Percentiles rank a stretch among this genome's conserved stretches.
Conservation (phyloP, 768 basidiomycete genomes). For the Holtermanniella nyarrowii region DNA sequence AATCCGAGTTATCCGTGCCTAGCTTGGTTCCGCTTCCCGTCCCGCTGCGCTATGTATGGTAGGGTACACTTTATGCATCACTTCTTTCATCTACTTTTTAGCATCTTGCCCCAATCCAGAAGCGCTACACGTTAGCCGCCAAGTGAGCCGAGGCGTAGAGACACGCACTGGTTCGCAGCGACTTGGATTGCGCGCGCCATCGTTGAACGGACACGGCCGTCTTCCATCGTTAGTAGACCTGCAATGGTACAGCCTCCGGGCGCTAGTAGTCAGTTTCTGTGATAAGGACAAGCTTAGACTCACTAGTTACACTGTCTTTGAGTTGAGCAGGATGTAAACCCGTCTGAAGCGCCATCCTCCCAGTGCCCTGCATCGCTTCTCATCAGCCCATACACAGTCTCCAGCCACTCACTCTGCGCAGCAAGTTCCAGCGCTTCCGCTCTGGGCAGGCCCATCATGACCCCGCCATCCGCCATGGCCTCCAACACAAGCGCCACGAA, state of each 20-base stretch:
- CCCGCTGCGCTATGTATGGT: no score
- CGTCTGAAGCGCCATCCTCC: conserved; percentile 82
- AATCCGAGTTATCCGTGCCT: background rate
- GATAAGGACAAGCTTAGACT: conserved; percentile 28
- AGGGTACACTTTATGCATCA: no score
- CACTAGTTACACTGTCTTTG: conserved; percentile 95
- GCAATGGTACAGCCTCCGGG: conserved; percentile 93
- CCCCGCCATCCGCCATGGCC: conserved; percentile 97
- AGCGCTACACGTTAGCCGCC: conserved; percentile 15
- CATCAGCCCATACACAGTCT: background rate
- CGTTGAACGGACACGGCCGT: conserved; percentile 82
- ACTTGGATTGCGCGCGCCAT: conserved; percentile 91
- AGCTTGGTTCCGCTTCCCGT: no score
- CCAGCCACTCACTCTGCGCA: conserved; percentile 64
- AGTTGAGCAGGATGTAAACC: conserved; percentile 91
- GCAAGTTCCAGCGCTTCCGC: conserved; percentile 89
- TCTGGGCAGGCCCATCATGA: conserved; percentile 98
- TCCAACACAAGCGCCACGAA: conserved; percentile 95
- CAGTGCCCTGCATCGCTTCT: conserved; percentile 86
- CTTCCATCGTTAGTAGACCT: conserved; percentile 87
- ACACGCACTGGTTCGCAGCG: conserved; percentile 51
- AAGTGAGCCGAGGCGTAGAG: background rate
- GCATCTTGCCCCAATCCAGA: conserved; percentile 35
- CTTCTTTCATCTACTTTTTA: conserved; percentile 21
- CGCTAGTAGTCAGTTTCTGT: conserved; percentile 47